phyloP scores from a whole-genome alignment of 495 filamentous ascomycete genomes.

The Pseudomonodictys pantanalensis region DNA sequence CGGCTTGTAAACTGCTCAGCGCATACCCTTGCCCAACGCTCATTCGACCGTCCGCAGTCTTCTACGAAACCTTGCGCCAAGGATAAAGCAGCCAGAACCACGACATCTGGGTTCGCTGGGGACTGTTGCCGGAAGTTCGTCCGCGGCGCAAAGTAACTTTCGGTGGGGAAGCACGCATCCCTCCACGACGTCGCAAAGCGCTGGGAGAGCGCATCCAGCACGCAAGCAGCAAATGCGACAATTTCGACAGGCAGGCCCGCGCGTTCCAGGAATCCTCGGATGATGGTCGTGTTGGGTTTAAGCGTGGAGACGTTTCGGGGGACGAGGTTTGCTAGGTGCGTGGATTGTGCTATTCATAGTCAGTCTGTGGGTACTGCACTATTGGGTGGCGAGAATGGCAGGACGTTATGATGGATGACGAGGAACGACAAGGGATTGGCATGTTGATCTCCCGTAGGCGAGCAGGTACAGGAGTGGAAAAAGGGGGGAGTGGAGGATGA shows the following conservation, averaged over 20 bases:
- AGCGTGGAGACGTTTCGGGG: slow-evolving; percentile 24
- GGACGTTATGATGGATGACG: too few species aligned
- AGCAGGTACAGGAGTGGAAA: background rate
- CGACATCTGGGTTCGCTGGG: slow-evolving; percentile 15
- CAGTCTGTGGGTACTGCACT: too few species aligned
- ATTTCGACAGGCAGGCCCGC: slow-evolving; percentile 27
- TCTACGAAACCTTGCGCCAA: slow-evolving; percentile 22
- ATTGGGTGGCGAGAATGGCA: background rate
- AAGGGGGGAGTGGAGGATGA: background rate
- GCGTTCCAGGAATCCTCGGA: slow-evolving; percentile 18
- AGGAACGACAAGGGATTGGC: too few species aligned
- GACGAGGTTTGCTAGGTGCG: slow-evolving; percentile 30
- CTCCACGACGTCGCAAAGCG: slow-evolving; percentile 25
- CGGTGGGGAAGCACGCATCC: background rate
- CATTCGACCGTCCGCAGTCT: slow-evolving; percentile 12
- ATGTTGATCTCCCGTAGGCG: too few species aligned
- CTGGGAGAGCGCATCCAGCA: slow-evolving; percentile 27
- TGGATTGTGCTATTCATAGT: slow-evolving; percentile 19
- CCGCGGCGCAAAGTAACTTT: background rate
- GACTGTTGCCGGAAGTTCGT: background rate
- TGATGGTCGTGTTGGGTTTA: slow-evolving; percentile 7
- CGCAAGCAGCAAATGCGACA: slow-evolving; percentile 31
- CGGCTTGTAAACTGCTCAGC: background rate
- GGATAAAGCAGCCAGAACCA: slow-evolving; percentile 30
- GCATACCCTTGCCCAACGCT: slow-evolving; percentile 22